Conservation (phyloP, 1,139 yeast genomes). For the Debaryomyces psychrophilus region DNA sequence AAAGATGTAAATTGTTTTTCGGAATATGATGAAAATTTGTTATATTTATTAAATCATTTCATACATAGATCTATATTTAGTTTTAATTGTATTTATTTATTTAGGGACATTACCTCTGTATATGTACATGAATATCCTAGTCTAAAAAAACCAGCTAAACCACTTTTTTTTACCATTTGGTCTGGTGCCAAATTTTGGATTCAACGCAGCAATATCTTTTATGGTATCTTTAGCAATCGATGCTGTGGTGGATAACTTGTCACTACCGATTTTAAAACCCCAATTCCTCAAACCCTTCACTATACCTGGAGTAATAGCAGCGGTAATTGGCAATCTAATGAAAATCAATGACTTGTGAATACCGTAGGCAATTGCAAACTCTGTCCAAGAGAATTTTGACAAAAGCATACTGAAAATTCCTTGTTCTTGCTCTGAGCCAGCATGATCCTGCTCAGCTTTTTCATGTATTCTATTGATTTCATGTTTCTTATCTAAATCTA, state of each 20-base stretch:
- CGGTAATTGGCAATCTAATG: slow-evolving; percentile 84
- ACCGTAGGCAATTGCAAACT: slow-evolving; percentile 89
- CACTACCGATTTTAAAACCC: slow-evolving; percentile 81
- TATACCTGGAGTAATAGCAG: slow-evolving; percentile 86
- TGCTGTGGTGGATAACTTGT: slow-evolving; percentile 40
- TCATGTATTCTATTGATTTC: slow-evolving; percentile 35
- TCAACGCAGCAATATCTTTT: slow-evolving; percentile 43
- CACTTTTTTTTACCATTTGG: slow-evolving; percentile 58
- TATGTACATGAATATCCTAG: slow-evolving; percentile 11
- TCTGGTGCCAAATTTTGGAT: slow-evolving; percentile 54
- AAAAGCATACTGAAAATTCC: slow-evolving; percentile 42
- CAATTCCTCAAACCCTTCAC: slow-evolving; percentile 66
- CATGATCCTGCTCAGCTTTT: slow-evolving; percentile 19
- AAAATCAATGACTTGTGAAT: slow-evolving; percentile 84
- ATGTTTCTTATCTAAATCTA: slow-evolving; percentile 40
- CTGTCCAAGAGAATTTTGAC: slow-evolving; percentile 56
- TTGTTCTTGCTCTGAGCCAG: slow-evolving; percentile 11
- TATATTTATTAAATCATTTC: slow-evolving; percentile 11
- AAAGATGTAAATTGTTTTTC: slow-evolving; percentile 70
- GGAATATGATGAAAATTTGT: slow-evolving; percentile 47
- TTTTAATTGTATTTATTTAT: slow-evolving; percentile 7
- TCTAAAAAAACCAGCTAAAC: slow-evolving; percentile 61
- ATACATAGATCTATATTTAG: slow-evolving; percentile 4
- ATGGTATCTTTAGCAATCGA: slow-evolving; percentile 39
- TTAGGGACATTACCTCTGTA: background rate